phyloP scores from a whole-genome alignment of 169 alveolate genomes.

The Eimeria tenella region DNA sequence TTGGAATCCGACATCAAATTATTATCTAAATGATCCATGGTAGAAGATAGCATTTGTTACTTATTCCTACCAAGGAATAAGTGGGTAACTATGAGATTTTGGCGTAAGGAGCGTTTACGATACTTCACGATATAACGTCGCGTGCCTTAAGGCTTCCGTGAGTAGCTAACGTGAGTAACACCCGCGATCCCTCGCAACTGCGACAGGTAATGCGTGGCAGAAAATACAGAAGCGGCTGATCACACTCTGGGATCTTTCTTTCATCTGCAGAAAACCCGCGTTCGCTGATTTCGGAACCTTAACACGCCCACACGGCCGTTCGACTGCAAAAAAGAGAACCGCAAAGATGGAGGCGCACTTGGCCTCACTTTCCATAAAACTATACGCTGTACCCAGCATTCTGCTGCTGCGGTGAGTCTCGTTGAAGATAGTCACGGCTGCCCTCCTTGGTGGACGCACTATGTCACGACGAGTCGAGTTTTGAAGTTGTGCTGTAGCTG shows the following conservation, averaged over 20 bases:
- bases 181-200: slow-evolving; percentile 30
- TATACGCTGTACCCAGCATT: neutral
- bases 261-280: slow-evolving; percentile 45
- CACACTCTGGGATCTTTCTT: neutral
- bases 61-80: too few species aligned
- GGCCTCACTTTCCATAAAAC: slow-evolving; percentile 13
- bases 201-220: neutral
- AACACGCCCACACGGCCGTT: neutral
- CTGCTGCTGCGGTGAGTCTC: neutral
- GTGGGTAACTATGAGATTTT: too few species aligned
- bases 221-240: neutral
- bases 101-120: too few species aligned
- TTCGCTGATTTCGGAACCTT: neutral
- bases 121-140: neutral
- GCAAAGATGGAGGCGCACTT: neutral
- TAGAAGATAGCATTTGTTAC: too few species aligned
- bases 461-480: slow-evolving; percentile 20
- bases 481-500: slow-evolving; percentile 54
- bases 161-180: neutral
- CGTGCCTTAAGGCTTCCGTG: slow-evolving; percentile 2
- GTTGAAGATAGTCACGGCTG: neutral
- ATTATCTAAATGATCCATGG: too few species aligned
- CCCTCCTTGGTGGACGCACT: slow-evolving; percentile 4
- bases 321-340: neutral
- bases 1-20: too few species aligned